Evolutionary conservation across 805 yeast species (phyloP), one percentile per base, ranked within the genome.

Genomic region (Metschnikowia hibisci): DNA sequence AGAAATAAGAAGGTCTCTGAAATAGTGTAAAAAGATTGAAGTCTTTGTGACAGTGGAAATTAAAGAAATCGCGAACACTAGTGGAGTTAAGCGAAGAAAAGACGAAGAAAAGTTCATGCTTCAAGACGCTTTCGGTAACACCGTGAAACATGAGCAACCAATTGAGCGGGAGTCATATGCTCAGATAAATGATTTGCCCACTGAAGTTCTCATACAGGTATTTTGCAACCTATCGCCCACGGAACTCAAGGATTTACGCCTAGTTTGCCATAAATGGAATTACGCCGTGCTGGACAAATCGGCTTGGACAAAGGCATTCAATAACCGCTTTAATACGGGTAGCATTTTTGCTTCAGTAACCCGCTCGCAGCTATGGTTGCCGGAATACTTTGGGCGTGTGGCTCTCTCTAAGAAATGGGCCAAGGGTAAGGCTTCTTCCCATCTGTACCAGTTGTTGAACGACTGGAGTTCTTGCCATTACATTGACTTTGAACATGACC

Each of bases 201-300:
- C 61, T 2, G 83, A 78, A 51, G 45, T 77, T 1, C 56, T 78
- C 40, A 67, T 73, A 41, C 56, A 62, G 25, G 62, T 78, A 12
- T 75, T 78, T 50, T 58, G 73, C 4, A 58, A 67, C 41, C 64
- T 77, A 6, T 78, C 77, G 42, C 73, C 78, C 3, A 50, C 58
- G 3, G 71, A 77, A 23, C 58, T 78, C 35, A 61, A 61, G 39
- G 56, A 52, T 14, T 52, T 71, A 6, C 62, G 76, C 6, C 48
- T 64, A 15, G 83, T 78, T 6, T 77, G 82, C 48, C 65, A 60
- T 39, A 52, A 62, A 34, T 78, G 83, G 83, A 61, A 69, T 46
- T 47, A 48, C 32, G 67, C 73, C 2, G 64, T 75, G 2, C 63
- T 64, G 42, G 77, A 76, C 51, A 66, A 68, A 43, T 57, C 63